Base-by-base conservation (phyloP, 331 rosid genomes). In the Acacia pycnantha region DNA sequence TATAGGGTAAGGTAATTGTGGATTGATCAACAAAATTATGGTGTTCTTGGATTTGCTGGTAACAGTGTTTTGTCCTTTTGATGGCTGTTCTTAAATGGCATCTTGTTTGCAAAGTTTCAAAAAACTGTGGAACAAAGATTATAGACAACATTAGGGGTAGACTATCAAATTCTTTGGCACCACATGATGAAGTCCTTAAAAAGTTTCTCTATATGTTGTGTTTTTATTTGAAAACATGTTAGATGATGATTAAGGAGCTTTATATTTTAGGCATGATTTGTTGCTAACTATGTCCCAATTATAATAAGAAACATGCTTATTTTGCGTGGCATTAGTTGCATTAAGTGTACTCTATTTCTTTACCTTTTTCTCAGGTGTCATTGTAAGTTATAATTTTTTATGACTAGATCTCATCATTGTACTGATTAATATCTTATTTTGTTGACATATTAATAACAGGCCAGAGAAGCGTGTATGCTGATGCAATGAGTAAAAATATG, bases 401-500 rank as follows among this genome's bases (percentile, higher is more conserved):
- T 81, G 24, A 27, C 53, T 70, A 61, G 46, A 70, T 70, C 82
- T 75, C 64, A 61, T 26, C 14, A 16, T 53, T 61, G 77, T 1
- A 59, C 66, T 84, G 4, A 74, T 37, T 37, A 35, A 8, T 13
- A 14, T 81, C n/a, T 31, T 64, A 7, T 64, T 64, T 64, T 64
- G 41, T 64, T 64, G 70, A 64, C 16, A 31, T 29, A 64, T 64
- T 27, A 64, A 64, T 15, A 29, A 64, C 70, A 64, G 70, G 70
- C n/a, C 47, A 27, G 70, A 79, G 33, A 73, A 48, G 70, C 26
- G 79, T 79, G 80, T 56, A 61, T 62, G 77, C 53, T 53, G 62
- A 70, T 74, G 58, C 72, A n/a, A 79, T 79, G 80, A 77, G 83
- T 59, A 72, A 71, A 77, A 80, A 66, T 73, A 80, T 88, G 87